A percentile compares a stretch with the other conserved stretches of the same genome.
phyloP scores from a whole-genome alignment of 2,329 filamentous ascomycete species.

The Alternaria incomplexa region DNA sequence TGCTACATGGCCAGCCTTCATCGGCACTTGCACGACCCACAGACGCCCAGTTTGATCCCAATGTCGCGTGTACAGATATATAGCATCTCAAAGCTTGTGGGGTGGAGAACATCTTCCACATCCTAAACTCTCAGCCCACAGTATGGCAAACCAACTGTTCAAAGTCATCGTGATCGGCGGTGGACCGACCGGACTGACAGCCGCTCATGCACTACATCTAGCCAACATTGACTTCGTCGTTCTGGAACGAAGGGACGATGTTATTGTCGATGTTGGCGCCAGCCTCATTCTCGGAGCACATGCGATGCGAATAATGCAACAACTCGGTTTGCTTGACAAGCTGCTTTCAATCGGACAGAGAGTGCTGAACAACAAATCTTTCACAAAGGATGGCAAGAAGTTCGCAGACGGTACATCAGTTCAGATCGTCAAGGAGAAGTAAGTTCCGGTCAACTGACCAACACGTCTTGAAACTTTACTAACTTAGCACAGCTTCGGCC shows the following conservation, averaged over 20 bases:
- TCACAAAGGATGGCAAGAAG: neutral
- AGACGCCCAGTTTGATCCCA: fast-evolving
- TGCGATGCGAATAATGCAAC: neutral
- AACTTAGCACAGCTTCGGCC: neutral
- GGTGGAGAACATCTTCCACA: no score
- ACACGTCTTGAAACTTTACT: neutral
- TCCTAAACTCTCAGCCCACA: no score
- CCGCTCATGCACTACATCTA: neutral
- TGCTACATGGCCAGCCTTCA: neutral
- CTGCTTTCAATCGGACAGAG: neutral
- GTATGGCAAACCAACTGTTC: neutral
- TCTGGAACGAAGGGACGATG: neutral
- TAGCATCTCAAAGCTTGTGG: neutral
- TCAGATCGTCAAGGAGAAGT: neutral
- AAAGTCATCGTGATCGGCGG: slow-evolving; percentile 1
- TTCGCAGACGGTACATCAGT: neutral
- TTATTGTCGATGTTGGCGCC: neutral
- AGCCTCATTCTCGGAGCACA: neutral
- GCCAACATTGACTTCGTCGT: neutral
- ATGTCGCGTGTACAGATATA: neutral
- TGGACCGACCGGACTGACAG: neutral
- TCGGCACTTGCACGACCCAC: neutral
- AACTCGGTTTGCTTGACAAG: neutral
- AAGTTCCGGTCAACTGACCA: neutral
- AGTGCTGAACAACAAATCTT: neutral